Conservation (phyloP, 768 basidiomycete genomes). For the Xerocomellus chrysenteron region DNA sequence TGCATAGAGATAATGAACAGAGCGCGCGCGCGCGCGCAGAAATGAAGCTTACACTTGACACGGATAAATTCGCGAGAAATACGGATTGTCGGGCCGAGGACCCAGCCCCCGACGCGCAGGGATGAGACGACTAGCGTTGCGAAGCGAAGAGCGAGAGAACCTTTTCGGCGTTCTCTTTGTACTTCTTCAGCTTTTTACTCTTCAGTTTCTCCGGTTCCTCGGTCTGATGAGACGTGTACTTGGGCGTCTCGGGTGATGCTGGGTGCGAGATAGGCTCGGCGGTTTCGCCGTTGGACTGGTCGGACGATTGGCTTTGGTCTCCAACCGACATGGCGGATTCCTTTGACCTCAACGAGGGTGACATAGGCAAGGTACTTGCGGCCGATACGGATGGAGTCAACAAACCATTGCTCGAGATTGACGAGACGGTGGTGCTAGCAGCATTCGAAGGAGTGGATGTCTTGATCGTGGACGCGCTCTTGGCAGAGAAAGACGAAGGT, state of each 20-base stretch:
- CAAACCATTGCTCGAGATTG: slow-evolving; percentile 46
- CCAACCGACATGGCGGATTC: slow-evolving; percentile 76
- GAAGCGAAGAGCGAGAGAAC: slow-evolving; percentile 80
- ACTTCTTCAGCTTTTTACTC: slow-evolving; percentile 79
- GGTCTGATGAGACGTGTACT: slow-evolving; percentile 26
- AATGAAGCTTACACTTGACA: slow-evolving; percentile 23
- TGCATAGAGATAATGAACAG: slow-evolving; percentile 33
- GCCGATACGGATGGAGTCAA: slow-evolving; percentile 65
- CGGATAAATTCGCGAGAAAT: slow-evolving; percentile 19
- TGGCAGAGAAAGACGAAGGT: slow-evolving; percentile 36
- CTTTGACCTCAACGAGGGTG: slow-evolving; percentile 78
- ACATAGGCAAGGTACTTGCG: slow-evolving; percentile 42
- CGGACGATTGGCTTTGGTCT: slow-evolving; percentile 68
- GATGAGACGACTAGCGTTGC: slow-evolving; percentile 47
- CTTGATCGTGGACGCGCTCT: slow-evolving; percentile 32
- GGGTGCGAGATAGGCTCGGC: slow-evolving; percentile 24
- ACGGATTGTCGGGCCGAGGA: slow-evolving; percentile 17
- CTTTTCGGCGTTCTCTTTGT: slow-evolving; percentile 86
- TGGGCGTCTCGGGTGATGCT: slow-evolving; percentile 33
- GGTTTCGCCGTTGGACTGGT: slow-evolving; percentile 60
- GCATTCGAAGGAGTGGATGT: slow-evolving; percentile 45
- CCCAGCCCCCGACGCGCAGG: slow-evolving; percentile 22
- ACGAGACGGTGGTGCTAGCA: slow-evolving; percentile 36
- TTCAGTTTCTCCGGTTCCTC: slow-evolving; percentile 59
- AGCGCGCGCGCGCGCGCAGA: not conserved